phyloP scores from a whole-genome alignment of 441 rosid species.

The Corymbia citriodora region DNA sequence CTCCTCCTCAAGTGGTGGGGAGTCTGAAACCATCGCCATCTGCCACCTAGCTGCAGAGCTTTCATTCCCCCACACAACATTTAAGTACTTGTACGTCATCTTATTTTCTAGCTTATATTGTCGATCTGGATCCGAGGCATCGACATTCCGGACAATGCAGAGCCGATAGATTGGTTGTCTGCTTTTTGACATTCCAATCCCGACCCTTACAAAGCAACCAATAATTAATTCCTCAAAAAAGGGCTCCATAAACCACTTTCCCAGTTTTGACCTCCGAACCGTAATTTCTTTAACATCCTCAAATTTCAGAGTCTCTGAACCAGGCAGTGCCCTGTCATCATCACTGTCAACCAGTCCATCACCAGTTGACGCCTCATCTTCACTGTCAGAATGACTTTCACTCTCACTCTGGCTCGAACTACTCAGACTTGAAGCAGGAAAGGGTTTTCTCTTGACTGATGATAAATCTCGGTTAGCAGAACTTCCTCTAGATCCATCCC shows the following conservation, averaged over 20 bases:
- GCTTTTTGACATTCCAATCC: constrained; percentile 73
- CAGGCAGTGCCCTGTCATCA: constrained; percentile 57
- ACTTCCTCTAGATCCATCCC: constrained; percentile 69
- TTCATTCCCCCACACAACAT: constrained; percentile 83
- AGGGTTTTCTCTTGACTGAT: constrained; percentile 55
- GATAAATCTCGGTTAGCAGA: constrained; percentile 56
- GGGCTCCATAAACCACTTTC: constrained; percentile 97
- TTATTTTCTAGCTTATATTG: constrained; percentile 82
- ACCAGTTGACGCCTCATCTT: constrained; percentile 76
- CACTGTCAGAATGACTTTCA: constrained; percentile 79
- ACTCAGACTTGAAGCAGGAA: constrained; percentile 58
- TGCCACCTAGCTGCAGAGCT: constrained; percentile 96
- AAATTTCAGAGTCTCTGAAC: constrained; percentile 52
- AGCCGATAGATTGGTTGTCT: constrained; percentile 78
- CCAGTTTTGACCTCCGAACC: constrained; percentile 85
- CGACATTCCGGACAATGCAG: constrained; percentile 83
- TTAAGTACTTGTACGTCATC: constrained; percentile 74
- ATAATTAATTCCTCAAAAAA: constrained; percentile 95
- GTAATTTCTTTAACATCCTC: constrained; percentile 87
- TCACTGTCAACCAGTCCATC: constrained; percentile 90
- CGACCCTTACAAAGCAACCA: constrained; percentile 93
- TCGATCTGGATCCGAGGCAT: constrained; percentile 77
- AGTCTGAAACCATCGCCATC: constrained; percentile 98
- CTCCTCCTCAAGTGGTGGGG: constrained; percentile 85
- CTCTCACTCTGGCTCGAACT: constrained; percentile 83